A percentile compares a stretch with the other conserved stretches of the same genome.
These are phyloP conservation scores for Hypomyces perniciosus DNA, from an alignment of 2,329 filamentous ascomycete genomes.

Conservation along the genomic window DNA sequence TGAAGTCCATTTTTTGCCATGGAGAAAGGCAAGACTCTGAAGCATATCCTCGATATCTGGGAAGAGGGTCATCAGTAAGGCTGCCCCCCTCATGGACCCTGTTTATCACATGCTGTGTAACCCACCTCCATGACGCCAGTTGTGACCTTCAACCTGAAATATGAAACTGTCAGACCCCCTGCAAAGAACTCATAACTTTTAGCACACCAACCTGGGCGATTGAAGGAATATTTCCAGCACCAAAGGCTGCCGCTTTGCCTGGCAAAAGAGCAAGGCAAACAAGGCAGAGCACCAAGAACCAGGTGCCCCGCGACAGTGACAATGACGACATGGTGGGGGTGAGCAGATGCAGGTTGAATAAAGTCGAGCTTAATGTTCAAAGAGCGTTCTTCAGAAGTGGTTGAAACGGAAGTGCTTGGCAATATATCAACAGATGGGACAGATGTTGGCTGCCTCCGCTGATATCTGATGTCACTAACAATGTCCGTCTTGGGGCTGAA, in stretches of 20 bases:
- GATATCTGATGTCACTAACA: neutral
- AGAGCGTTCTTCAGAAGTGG: neutral
- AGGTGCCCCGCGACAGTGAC: constrained; percentile 40
- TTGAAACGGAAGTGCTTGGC: neutral
- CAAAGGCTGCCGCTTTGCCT: constrained; percentile 54
- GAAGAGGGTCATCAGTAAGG: neutral
- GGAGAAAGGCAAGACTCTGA: constrained; percentile 68
- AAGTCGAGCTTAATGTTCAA: neutral
- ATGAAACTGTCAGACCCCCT: neutral
- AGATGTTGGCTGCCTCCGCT: constrained; percentile 5
- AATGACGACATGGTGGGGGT: constrained; percentile 41
- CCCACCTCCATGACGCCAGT: constrained; percentile 62
- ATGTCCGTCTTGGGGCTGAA: neutral
- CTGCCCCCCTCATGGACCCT: neutral
- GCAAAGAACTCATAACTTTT: neutral
- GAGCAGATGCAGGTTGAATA: neutral
- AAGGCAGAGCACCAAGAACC: constrained; percentile 44
- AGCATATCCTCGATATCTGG: constrained; percentile 76
- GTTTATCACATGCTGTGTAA: neutral
- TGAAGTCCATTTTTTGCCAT: constrained; percentile 79
- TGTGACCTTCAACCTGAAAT: constrained; percentile 58
- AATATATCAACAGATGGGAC: neutral
- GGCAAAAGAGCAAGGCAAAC: constrained; percentile 53
- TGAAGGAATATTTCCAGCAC: constrained; percentile 66
- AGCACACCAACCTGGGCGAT: constrained; percentile 40